A percentile compares a stretch with the other conserved stretches of the same genome.
phyloP scores from a whole-genome alignment of 192 early-diverging fungal species.

The Physocladia obscura region DNA sequence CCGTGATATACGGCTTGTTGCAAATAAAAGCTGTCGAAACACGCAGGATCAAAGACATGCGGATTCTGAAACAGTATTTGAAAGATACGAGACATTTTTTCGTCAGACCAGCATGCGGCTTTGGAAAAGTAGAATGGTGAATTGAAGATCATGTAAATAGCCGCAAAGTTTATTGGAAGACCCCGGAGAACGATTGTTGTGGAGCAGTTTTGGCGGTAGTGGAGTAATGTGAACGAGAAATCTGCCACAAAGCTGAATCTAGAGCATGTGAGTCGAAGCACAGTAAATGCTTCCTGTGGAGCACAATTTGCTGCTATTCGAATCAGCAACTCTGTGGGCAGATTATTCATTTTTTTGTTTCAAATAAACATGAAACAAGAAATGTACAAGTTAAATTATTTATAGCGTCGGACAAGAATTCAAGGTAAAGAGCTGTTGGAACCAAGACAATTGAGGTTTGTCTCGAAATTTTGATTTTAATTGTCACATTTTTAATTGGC shows the following conservation, averaged over 20 bases:
- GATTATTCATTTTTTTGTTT: neutral
- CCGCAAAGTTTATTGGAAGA: neutral
- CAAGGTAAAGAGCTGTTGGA: no score
- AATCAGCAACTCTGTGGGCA: neutral
- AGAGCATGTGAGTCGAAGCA: neutral
- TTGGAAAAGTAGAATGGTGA: neutral
- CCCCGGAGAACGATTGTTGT: no score
- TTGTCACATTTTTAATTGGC: no score
- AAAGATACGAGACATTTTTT: neutral
- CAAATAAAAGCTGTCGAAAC: neutral
- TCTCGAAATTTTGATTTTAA: no score
- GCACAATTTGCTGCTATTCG: neutral
- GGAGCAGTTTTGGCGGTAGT: no score
- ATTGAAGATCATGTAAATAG: neutral
- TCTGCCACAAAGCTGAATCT: neutral
- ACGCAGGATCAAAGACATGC: neutral
- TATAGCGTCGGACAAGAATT: no score
- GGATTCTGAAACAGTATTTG: neutral
- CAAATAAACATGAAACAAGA: no score
- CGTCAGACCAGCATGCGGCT: neutral
- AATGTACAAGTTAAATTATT: no score
- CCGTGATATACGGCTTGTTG: constrained; percentile 1
- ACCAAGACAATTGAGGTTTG: no score
- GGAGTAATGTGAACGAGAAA: no score
- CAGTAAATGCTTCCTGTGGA: neutral